A percentile compares a stretch with the other conserved stretches of the same genome.
Conservation (phyloP, 2,329 filamentous ascomycete genomes). For the Clarireedia homoeocarpa region DNA sequence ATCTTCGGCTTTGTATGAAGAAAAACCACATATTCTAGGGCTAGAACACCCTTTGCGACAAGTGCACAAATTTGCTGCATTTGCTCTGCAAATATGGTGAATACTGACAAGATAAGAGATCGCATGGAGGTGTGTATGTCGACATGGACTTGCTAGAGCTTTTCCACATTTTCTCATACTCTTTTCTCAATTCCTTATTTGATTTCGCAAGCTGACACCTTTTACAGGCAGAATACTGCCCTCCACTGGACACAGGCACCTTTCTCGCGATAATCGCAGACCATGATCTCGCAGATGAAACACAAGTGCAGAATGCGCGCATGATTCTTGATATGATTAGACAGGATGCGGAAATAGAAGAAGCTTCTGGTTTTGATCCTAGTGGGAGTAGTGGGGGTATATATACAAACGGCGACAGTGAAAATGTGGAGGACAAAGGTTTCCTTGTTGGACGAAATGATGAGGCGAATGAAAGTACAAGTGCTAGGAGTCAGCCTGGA, state of each 20-base stretch:
- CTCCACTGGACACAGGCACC: slow-evolving; percentile 37
- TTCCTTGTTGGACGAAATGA: slow-evolving; percentile 10
- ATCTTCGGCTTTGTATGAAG: too few relatives aligned
- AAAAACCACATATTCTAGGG: too few relatives aligned
- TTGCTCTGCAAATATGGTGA: neutral
- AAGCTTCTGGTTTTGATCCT: slow-evolving; percentile 69
- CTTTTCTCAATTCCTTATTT: neutral
- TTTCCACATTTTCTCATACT: neutral
- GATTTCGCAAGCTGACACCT: neutral
- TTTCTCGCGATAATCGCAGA: slow-evolving; percentile 71
- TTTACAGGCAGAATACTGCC: slow-evolving; percentile 8
- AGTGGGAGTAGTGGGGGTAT: slow-evolving; percentile 54
- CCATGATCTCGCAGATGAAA: slow-evolving; percentile 51
- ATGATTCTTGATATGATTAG: slow-evolving; percentile 59
- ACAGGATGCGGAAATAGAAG: slow-evolving; percentile 54
- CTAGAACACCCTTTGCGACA: too few relatives aligned
- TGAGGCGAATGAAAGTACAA: slow-evolving; percentile 16
- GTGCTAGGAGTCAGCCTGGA: slow-evolving; percentile 17
- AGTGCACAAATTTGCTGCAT: neutral
- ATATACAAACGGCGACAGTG: slow-evolving; percentile 5
- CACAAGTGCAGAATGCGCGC: slow-evolving; percentile 46
- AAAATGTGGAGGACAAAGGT: neutral
- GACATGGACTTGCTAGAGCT: neutral
- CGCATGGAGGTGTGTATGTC: slow-evolving; percentile 2
- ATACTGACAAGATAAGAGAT: slow-evolving; percentile 2